phyloP scores from a whole-genome alignment of 169 alveolate species.

The Cryptosporidium muris region DNA sequence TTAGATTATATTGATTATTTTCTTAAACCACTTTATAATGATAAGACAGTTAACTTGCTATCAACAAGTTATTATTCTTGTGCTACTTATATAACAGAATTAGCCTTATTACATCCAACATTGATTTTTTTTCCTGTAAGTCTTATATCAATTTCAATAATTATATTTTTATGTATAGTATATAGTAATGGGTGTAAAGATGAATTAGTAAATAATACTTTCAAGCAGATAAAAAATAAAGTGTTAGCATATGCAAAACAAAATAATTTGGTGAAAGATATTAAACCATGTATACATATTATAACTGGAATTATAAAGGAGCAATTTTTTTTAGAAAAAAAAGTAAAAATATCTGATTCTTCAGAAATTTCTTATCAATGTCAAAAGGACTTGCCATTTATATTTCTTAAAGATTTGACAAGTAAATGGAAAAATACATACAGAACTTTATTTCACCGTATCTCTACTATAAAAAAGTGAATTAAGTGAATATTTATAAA shows the following conservation, averaged over 20 bases:
- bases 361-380: background rate
- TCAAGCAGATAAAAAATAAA: conserved; percentile 15
- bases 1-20: conserved; percentile 54
- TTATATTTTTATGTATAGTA: conserved; percentile 24
- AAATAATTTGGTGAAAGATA: conserved; percentile 7
- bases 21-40: conserved; percentile 9
- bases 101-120: conserved; percentile 50
- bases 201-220: conserved; percentile 3
- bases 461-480: conserved; percentile 11
- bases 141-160: conserved; percentile 32
- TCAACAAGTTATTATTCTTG: conserved; percentile 48
- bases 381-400: conserved; percentile 41
- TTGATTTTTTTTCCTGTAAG: conserved; percentile 18
- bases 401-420: conserved; percentile 50
- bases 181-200: conserved; percentile 20
- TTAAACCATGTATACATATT: conserved; percentile 18
- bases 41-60: conserved; percentile 3
- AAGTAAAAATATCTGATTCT: conserved; percentile 4
- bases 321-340: conserved; percentile 45
- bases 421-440: conserved; percentile 66
- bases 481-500: background rate
- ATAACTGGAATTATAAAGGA: conserved; percentile 46
- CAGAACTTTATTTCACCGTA: conserved; percentile 5
- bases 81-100: conserved; percentile 53
- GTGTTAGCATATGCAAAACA: conserved; percentile 14